These are phyloP conservation scores for Hypoxylon crocopeplum DNA, from an alignment of 495 filamentous ascomycete species.

Conservation along the genomic window DNA sequence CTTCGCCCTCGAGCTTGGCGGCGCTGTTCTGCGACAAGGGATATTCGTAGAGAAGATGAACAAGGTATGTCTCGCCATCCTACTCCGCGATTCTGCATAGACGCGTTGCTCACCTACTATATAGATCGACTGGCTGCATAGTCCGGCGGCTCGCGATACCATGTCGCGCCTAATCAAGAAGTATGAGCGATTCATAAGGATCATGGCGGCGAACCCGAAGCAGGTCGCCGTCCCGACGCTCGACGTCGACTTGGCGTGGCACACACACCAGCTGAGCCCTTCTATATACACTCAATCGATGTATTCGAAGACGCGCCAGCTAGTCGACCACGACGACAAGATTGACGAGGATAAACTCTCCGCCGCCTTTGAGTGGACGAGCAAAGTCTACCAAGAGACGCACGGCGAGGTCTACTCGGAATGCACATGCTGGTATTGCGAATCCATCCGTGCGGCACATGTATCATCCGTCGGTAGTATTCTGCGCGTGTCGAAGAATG, in stretches of 20 bases:
- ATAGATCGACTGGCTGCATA: conserved; percentile 75
- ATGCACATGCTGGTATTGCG: conserved; percentile 93
- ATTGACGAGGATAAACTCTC: conserved; percentile 69
- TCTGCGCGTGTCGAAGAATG: conserved; percentile 52
- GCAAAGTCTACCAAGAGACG: conserved; percentile 68
- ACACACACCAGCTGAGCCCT: conserved; percentile 72
- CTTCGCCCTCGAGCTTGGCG: conserved; percentile 77
- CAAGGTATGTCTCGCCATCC: conserved; percentile 40
- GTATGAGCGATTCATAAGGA: conserved; percentile 71
- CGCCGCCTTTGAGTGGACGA: conserved; percentile 76
- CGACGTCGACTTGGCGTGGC: conserved; percentile 89
- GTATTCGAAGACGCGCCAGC: conserved; percentile 47
- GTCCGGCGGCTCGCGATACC: conserved; percentile 66
- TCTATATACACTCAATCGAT: conserved; percentile 66
- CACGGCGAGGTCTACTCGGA: conserved; percentile 74
- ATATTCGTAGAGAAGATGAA: conserved; percentile 85
- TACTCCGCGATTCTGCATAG: conserved; percentile 40
- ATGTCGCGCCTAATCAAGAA: conserved; percentile 72
- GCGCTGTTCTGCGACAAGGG: conserved; percentile 81
- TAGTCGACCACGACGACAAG: conserved; percentile 89
- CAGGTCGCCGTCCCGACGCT: conserved; percentile 78
- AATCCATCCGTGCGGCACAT: conserved; percentile 71
- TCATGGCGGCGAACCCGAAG: conserved; percentile 64
- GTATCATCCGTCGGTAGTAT: conserved; percentile 51
- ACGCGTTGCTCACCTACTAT: not conserved